Percentiles rank a stretch among this genome's conserved stretches.
phyloP scores from a whole-genome alignment of 2,329 filamentous ascomycete species.

The Didymella glomerata region DNA sequence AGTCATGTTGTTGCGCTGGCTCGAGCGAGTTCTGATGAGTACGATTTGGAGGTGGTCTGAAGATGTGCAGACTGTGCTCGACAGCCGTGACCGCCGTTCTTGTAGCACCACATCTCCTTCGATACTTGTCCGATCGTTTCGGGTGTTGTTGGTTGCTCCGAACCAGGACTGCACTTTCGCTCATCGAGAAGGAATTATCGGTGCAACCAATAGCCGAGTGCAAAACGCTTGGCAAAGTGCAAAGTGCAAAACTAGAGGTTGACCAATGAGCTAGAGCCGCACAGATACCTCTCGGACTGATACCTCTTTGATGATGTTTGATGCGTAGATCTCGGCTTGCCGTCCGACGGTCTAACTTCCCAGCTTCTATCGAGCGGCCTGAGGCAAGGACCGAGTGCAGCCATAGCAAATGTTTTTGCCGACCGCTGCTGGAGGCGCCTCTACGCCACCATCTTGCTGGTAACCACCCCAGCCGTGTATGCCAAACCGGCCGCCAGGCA shows the following conservation, averaged over 20 bases:
- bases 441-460: conserved; percentile 55
- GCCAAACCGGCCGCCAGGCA: conserved; percentile 70
- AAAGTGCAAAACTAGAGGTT: not conserved
- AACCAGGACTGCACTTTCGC: not conserved
- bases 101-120: not conserved
- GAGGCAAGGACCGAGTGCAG: conserved; percentile 67
- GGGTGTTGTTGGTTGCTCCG: not conserved
- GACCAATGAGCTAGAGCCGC: not conserved
- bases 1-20: not conserved
- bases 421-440: conserved; percentile 33
- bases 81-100: not conserved
- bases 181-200: not conserved
- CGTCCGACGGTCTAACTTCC: not conserved
- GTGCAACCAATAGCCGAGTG: conserved; percentile 2
- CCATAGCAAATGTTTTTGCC: conserved; percentile 70
- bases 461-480: conserved; percentile 68
- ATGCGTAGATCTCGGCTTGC: not conserved
- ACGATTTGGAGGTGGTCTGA: not conserved
- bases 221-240: conserved; percentile 2
- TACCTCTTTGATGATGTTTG: not conserved
- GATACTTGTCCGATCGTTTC: not conserved
- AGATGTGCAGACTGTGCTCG: not conserved
- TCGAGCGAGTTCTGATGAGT: not conserved
- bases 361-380: not conserved
- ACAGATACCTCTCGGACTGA: not conserved